Conservation (phyloP, 2,329 filamentous ascomycete species). For the Botrytis cinerea region DNA sequence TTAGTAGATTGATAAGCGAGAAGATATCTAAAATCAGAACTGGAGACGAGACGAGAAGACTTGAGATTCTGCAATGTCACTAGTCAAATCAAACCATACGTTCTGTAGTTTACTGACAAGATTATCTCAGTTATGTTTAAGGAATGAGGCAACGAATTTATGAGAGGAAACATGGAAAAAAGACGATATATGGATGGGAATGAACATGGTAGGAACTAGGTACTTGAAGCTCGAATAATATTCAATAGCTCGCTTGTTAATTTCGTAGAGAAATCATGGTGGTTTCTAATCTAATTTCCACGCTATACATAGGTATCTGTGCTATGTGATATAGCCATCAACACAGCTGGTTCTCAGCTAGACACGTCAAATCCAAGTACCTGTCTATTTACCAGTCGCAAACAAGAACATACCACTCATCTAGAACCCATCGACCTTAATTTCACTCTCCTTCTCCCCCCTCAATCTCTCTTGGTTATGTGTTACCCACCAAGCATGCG, state of each 20-base stretch:
- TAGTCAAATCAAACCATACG: neutral
- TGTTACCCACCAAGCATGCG: conserved; percentile 59
- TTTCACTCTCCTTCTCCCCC: conserved; percentile 41
- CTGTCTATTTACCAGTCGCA: too few species aligned
- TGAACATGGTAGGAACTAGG: neutral
- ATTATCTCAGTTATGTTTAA: neutral
- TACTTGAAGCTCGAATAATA: neutral
- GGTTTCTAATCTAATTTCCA: neutral
- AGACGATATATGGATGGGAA: neutral
- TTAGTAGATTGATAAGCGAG: neutral
- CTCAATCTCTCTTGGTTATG: conserved; percentile 47
- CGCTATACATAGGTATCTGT: neutral
- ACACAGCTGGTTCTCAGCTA: neutral
- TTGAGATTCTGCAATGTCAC: neutral
- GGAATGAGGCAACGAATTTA: neutral
- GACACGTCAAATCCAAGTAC: neutral
- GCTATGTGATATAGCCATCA: neutral
- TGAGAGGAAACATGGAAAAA: neutral
- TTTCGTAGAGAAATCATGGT: neutral
- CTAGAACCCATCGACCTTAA: conserved; percentile 35
- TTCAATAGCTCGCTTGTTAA: neutral
- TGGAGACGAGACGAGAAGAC: neutral
- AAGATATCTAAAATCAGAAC: neutral
- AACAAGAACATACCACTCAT: neutral
- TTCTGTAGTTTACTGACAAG: neutral